Evolutionary conservation across 2,329 filamentous ascomycete species (phyloP).

Genomic region (Clarireedia paspali): DNA sequence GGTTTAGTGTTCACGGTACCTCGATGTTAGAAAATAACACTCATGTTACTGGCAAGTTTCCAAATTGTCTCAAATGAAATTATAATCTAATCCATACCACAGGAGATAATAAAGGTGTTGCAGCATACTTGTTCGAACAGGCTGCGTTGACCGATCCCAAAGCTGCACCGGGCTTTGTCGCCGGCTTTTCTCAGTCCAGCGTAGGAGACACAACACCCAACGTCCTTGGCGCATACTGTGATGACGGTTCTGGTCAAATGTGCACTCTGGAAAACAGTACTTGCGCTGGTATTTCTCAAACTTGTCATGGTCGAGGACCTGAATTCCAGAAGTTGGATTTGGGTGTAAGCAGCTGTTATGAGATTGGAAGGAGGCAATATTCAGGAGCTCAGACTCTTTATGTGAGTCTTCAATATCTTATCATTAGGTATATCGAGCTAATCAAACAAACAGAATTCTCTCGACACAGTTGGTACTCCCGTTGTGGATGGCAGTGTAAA

Average conservation of each 20-base stretch:
- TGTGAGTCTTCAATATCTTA: conserved; percentile 19
- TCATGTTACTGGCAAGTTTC: conserved; percentile 56
- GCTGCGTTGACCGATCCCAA: conserved; percentile 46
- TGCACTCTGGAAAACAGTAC: conserved; percentile 78
- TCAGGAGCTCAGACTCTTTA: conserved; percentile 51
- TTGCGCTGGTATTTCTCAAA: conserved; percentile 47
- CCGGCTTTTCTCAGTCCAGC: conserved; percentile 85
- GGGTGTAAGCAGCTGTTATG: conserved; percentile 66
- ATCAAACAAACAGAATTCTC: conserved; percentile 17
- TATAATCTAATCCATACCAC: not conserved
- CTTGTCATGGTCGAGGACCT: conserved; percentile 67
- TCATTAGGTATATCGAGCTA: not conserved
- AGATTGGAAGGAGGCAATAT: conserved; percentile 66
- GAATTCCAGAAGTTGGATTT: conserved; percentile 59
- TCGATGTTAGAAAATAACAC: conserved; percentile 89
- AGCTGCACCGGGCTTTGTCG: conserved; percentile 67
- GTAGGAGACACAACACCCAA: conserved; percentile 90
- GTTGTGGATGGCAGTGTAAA: conserved; percentile 61
- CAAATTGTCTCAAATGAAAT: not conserved
- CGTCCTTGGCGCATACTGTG: conserved; percentile 77
- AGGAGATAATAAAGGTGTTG: conserved; percentile 80
- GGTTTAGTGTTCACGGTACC: conserved; percentile 74
- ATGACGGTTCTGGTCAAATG: conserved; percentile 67
- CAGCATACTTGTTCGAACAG: conserved; percentile 75
- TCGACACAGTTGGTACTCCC: conserved; percentile 30